phyloP scores from a whole-genome alignment of 83 land plant species.

The Thuja plicata region DNA sequence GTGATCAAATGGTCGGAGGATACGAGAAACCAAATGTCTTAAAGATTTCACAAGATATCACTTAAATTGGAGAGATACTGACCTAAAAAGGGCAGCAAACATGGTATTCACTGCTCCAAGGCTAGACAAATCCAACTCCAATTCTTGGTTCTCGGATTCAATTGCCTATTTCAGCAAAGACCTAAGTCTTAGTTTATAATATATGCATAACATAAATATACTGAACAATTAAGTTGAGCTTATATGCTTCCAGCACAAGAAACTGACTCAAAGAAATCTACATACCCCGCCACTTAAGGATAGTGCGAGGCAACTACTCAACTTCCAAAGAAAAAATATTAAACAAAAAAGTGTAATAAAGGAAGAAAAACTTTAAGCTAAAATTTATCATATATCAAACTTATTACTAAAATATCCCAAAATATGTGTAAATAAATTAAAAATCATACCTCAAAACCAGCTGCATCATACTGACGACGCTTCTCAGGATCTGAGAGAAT shows the following conservation, averaged over 20 bases:
- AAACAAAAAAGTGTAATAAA: not conserved
- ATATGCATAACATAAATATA: not conserved
- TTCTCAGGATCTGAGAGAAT: constrained; percentile 90
- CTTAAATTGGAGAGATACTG: not conserved
- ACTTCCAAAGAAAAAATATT: not conserved
- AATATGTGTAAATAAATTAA: not conserved
- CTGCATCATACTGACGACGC: constrained; percentile 81
- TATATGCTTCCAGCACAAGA: not conserved
- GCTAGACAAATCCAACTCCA: constrained; percentile 95
- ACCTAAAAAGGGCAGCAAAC: constrained; percentile 99
- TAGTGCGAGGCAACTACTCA: not conserved
- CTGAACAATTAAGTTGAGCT: not conserved
- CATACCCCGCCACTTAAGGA: not conserved
- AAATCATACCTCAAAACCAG: constrained; percentile 85
- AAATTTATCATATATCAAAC: not conserved
- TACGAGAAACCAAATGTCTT: not conserved
- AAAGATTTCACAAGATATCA: constrained; percentile 1
- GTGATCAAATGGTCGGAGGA: not conserved
- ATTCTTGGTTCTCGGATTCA: constrained; percentile 65
- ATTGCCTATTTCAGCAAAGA: constrained; percentile 41
- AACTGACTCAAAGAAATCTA: not conserved
- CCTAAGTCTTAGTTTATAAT: not conserved
- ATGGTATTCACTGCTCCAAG: constrained; percentile 89
- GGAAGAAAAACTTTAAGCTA: not conserved
- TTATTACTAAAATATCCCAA: not conserved